These are phyloP conservation scores for Cutaneotrichosporon spelunceum DNA, from an alignment of 1,284 basidiomycete species.

Conservation along the genomic window DNA sequence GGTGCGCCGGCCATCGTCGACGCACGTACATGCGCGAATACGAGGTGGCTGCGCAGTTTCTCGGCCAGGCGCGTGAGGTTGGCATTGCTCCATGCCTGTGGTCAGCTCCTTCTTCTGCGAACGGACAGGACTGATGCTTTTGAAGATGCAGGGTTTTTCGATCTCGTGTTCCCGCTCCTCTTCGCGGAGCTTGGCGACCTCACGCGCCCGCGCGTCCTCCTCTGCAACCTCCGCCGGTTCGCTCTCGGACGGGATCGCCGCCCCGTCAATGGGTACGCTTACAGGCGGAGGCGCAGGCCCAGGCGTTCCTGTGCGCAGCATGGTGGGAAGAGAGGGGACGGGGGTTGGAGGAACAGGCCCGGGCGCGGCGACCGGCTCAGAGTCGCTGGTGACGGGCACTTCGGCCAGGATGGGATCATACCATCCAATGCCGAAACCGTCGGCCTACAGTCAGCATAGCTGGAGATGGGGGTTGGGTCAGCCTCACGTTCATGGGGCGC, in stretches of 20 bases:
- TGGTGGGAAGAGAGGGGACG: slow-evolving; percentile 10
- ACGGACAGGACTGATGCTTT: slow-evolving; percentile 83
- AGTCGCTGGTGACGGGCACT: slow-evolving; percentile 8
- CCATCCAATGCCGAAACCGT: slow-evolving; percentile 94
- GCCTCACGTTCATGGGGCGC: slow-evolving; percentile 68
- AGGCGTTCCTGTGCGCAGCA: slow-evolving; percentile 18
- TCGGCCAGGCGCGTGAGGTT: slow-evolving; percentile 85
- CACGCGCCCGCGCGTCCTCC: slow-evolving; percentile 25
- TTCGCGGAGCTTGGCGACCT: slow-evolving; percentile 33
- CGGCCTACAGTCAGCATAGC: slow-evolving; percentile 57
- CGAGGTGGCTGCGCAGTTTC: slow-evolving; percentile 88
- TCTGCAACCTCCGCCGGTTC: slow-evolving; percentile 13
- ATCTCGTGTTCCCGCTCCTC: slow-evolving; percentile 65
- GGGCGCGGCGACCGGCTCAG: neutral
- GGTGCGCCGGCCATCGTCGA: slow-evolving; percentile 63
- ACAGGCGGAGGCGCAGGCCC: neutral
- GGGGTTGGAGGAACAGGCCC: neutral
- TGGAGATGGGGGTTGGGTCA: neutral
- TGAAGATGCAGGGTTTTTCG: slow-evolving; percentile 89
- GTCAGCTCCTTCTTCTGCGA: neutral
- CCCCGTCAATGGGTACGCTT: slow-evolving; percentile 4
- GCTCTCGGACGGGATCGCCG: slow-evolving; percentile 1
- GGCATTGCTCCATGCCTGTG: slow-evolving; percentile 87
- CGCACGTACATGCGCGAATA: slow-evolving; percentile 91
- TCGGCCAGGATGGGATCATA: slow-evolving; percentile 43